Evolutionary conservation across 352 stramenopile species (phyloP).

Genomic region (Phytophthora quininea): DNA sequence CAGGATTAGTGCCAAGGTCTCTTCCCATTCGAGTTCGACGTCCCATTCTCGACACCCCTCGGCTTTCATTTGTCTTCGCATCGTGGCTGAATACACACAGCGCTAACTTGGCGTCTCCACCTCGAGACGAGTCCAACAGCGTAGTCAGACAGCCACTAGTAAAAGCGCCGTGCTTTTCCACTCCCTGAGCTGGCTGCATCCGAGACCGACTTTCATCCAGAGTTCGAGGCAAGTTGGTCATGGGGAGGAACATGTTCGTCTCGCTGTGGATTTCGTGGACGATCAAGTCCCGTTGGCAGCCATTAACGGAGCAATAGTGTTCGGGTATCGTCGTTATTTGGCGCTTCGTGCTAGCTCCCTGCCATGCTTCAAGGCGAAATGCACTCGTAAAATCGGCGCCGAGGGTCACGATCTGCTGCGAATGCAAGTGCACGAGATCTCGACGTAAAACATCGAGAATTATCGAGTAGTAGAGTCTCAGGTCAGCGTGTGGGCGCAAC

Average conservation of each 20-base stretch:
- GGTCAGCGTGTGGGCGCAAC: conserved; percentile 37
- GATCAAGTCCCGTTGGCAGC: conserved; percentile 44
- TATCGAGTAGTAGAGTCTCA: conserved; percentile 41
- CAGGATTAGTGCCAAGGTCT: conserved; percentile 16
- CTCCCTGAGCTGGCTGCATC: conserved; percentile 44
- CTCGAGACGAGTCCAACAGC: conserved; percentile 55
- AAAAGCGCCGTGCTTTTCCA: conserved; percentile 64
- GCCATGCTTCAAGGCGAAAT: conserved; percentile 62
- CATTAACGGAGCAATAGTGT: conserved; percentile 69
- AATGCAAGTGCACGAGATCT: conserved; percentile 61
- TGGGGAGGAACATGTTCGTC: conserved; percentile 48
- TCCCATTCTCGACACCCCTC: neutral
- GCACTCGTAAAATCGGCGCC: conserved; percentile 67
- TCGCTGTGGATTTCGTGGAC: conserved; percentile 61
- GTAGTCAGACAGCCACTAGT: conserved; percentile 61
- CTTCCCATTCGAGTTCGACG: conserved; percentile 10
- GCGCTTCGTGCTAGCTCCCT: conserved; percentile 39
- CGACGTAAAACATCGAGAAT: conserved; percentile 53
- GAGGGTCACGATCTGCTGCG: conserved; percentile 69
- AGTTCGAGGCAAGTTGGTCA: conserved; percentile 77
- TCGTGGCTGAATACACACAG: conserved; percentile 71
- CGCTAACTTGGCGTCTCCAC: conserved; percentile 41
- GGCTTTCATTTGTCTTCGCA: conserved; percentile 17
- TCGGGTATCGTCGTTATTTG: conserved; percentile 20
- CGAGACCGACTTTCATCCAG: conserved; percentile 57